Conservation (phyloP, 495 filamentous ascomycete species). For the Acidiella bohemica region DNA sequence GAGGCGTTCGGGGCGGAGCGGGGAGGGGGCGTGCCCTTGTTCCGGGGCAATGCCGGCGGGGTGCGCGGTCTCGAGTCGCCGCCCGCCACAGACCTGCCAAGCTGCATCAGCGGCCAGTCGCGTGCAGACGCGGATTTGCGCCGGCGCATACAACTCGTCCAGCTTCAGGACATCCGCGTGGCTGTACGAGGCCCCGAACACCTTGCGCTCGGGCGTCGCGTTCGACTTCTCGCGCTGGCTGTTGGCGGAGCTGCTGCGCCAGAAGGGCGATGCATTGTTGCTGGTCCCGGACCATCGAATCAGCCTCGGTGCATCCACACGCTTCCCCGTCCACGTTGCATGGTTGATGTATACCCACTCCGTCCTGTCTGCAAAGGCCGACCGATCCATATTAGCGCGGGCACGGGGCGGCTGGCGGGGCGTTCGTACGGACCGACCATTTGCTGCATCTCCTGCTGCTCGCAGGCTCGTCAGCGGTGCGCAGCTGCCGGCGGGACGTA, state of each 20-base stretch:
- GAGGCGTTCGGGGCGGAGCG: too few species aligned
- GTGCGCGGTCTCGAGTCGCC: slow-evolving; percentile 46
- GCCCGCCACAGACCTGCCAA: too few species aligned
- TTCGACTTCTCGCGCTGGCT: slow-evolving; percentile 14
- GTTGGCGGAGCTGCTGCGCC: slow-evolving; percentile 48
- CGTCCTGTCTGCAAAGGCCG: slow-evolving; percentile 32
- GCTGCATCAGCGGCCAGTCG: too few species aligned
- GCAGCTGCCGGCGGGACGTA: too few species aligned
- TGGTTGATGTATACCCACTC: slow-evolving; percentile 29
- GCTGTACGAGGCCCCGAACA: slow-evolving; percentile 93
- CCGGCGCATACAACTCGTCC: slow-evolving; percentile 54
- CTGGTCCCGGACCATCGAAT: background rate
- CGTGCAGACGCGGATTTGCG: too few species aligned
- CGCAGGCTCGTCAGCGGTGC: slow-evolving; percentile 19
- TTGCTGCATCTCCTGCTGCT: slow-evolving; percentile 89
- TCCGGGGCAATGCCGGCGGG: slow-evolving; percentile 37
- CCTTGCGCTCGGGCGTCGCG: slow-evolving; percentile 40
- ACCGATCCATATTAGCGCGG: slow-evolving; percentile 12
- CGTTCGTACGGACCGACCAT: slow-evolving; percentile 97
- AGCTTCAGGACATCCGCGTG: slow-evolving; percentile 88
- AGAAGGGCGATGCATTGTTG: slow-evolving; percentile 79
- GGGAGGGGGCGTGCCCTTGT: slow-evolving; percentile 36
- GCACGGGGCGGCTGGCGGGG: slow-evolving; percentile 18
- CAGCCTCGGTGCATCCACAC: slow-evolving; percentile 14
- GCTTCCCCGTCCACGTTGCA: too few species aligned